phyloP scores from a whole-genome alignment of 306 rosid genomes.

The Ormosia semicastrata region DNA sequence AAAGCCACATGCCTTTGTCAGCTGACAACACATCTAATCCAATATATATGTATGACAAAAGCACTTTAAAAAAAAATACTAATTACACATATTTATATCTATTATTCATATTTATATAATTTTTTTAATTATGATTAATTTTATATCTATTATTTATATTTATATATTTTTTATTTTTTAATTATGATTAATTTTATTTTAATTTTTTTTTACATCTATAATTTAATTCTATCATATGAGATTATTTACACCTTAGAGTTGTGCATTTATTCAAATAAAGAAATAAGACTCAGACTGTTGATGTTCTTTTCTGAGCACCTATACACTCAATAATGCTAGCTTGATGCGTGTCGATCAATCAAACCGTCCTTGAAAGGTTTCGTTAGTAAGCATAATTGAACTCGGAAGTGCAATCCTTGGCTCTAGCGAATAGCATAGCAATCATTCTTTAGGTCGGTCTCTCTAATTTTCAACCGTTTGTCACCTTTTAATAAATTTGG shows the following conservation, averaged over 20 bases:
- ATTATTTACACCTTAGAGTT: too few species aligned
- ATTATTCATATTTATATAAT: too few species aligned
- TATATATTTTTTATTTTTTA: too few species aligned
- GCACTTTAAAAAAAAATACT: not conserved
- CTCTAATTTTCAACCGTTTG: not conserved
- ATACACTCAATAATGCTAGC: slow-evolving; percentile 9
- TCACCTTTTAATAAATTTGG: not conserved
- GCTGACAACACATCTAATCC: not conserved
- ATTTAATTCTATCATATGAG: too few species aligned
- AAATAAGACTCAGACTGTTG: slow-evolving; percentile 19
- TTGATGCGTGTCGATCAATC: slow-evolving; percentile 45
- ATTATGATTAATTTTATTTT: too few species aligned
- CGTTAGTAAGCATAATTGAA: slow-evolving; percentile 11
- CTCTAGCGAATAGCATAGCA: not conserved
- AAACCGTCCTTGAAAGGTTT: not conserved
- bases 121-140: too few species aligned
- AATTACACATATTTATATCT: too few species aligned
- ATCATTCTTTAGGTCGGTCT: not conserved
- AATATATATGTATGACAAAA: not conserved
- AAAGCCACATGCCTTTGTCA: not conserved
- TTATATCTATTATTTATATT: too few species aligned
- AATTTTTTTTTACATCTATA: too few species aligned
- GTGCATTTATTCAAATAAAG: too few species aligned
- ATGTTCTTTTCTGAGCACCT: slow-evolving; percentile 13
- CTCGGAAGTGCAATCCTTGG: slow-evolving; percentile 6